Percentiles rank a stretch among this genome's conserved stretches.
Conservation (phyloP, 768 basidiomycete genomes). For the Paxillus ammoniavirescens region DNA sequence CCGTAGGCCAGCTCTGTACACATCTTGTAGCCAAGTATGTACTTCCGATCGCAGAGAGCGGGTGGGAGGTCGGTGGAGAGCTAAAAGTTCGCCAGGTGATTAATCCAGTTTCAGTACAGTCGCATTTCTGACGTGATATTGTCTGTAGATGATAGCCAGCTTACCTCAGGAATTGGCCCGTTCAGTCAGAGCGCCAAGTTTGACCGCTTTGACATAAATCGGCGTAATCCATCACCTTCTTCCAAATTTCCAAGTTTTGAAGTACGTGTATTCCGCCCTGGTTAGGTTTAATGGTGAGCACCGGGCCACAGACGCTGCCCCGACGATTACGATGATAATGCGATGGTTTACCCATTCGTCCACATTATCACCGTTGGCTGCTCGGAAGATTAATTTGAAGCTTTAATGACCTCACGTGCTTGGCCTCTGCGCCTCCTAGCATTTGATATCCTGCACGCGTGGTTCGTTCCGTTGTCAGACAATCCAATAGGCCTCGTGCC, state of each 20-base stretch:
- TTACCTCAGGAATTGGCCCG: slow-evolving; percentile 27
- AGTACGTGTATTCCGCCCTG: slow-evolving; percentile 6
- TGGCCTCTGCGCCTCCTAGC: not conserved
- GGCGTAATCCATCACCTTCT: slow-evolving; percentile 8
- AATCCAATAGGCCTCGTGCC: slow-evolving; percentile 6
- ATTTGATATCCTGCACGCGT: slow-evolving; percentile 22
- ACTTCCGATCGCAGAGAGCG: slow-evolving; percentile 63
- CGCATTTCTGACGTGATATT: not conserved
- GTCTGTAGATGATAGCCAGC: slow-evolving; percentile 20
- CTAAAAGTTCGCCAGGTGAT: slow-evolving; percentile 59
- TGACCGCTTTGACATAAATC: slow-evolving; percentile 9
- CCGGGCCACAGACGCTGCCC: slow-evolving; percentile 20
- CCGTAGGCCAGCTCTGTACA: slow-evolving; percentile 51
- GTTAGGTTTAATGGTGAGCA: not conserved
- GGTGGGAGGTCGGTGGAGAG: slow-evolving; percentile 89
- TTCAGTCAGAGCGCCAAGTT: slow-evolving; percentile 14
- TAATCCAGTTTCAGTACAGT: slow-evolving; percentile 1
- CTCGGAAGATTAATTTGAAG: slow-evolving; percentile 52
- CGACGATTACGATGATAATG: slow-evolving; percentile 36
- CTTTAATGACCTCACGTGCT: slow-evolving; percentile 49
- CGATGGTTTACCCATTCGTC: slow-evolving; percentile 24
- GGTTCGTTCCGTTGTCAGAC: slow-evolving; percentile 75
- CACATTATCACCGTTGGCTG: slow-evolving; percentile 39
- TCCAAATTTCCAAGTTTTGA: not conserved
- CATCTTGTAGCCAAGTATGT: slow-evolving; percentile 60